Evolutionary conservation across 164 flowering plant genomes (phyloP).

Genomic region (Nelumbo lutea): DNA sequence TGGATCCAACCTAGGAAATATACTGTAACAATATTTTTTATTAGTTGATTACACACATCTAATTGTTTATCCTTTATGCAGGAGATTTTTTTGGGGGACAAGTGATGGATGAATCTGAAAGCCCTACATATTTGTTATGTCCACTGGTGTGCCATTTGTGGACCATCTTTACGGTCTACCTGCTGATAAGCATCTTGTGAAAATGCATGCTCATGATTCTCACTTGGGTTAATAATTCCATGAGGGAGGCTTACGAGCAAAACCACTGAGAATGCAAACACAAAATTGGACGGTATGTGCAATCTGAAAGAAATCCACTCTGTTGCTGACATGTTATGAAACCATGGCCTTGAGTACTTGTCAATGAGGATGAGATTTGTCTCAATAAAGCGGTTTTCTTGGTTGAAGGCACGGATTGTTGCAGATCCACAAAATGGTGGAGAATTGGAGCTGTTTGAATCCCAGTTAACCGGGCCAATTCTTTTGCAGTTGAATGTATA

Average conservation of each 20-base stretch:
- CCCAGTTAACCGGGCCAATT: slow-evolving; percentile 80
- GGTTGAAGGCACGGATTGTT: slow-evolving; percentile 81
- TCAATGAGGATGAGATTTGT: slow-evolving; percentile 58
- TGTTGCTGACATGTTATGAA: slow-evolving; percentile 47
- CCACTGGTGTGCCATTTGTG: background rate
- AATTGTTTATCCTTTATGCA: background rate
- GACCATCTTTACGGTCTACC: background rate
- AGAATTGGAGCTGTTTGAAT: slow-evolving; percentile 84
- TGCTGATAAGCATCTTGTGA: background rate
- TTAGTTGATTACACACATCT: too few relatives aligned
- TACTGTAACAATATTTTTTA: background rate
- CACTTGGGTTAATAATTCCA: slow-evolving; percentile 88
- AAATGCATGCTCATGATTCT: slow-evolving; percentile 24
- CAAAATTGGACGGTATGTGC: slow-evolving; percentile 62
- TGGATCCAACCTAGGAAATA: too few relatives aligned
- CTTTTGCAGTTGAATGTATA: slow-evolving; percentile 93
- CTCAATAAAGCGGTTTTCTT: slow-evolving; percentile 51
- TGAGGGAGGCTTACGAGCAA: slow-evolving; percentile 86
- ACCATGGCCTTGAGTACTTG: slow-evolving; percentile 21
- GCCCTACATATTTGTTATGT: background rate
- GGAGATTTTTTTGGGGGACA: background rate
- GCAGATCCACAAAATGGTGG: slow-evolving; percentile 96
- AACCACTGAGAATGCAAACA: slow-evolving; percentile 78
- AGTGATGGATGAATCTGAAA: background rate
- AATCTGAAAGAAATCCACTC: slow-evolving; percentile 54